Base-by-base conservation (phyloP, 2,329 filamentous ascomycete genomes). In the Thielaviopsis euricoi region DNA sequence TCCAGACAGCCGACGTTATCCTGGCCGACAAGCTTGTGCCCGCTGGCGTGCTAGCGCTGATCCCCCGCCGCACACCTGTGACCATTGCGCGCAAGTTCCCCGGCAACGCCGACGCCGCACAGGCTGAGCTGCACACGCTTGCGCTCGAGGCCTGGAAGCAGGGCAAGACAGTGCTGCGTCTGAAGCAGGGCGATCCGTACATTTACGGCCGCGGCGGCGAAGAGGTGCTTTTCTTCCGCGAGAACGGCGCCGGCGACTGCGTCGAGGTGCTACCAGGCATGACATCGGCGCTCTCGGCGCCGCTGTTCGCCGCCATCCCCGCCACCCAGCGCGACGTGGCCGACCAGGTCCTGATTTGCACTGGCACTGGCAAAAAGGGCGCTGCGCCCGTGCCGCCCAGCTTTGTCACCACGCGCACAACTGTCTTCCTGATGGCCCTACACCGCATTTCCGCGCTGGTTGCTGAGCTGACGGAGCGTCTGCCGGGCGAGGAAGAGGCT, bases 141-240 rank as follows among this genome's bases (percentile, higher is more conserved):
- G 93, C 89, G 0, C 75, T 95, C 1, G 79, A 80, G 2, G 89
- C 82, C 1, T 75, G 76, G 17, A 67, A 65, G 5, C 70, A 71
- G 21, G 93, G 93, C 13, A 82, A 87, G 67, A 86, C 81, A 1
- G 93, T 98, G 0, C 76, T 98, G 37, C 80, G 93, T 2, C 76
- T 98, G 51, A 98, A 98, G 73, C 93, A 98, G 69, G 93, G 93
- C 52, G 93, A 98, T 66, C 93, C 93, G 0, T 98, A 95, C 70
- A 81, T 98, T 46, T 98, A 97, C 70, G 93, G 93, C 46, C 83
- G 93, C 46, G 93, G 93, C 58, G 93, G 89, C 37, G 93, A 98
- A 69, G 93, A 98, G 69, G 87, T 89, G 46, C 80, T 82, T 29
- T 95, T 87, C 68, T 96, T 98, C 76, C 75, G 82, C 1, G 72